Evolutionary conservation across 352 stramenopile genomes (phyloP), one percentile per base, ranked within the genome.

Genomic region (Globisporangium iwayamae): DNA sequence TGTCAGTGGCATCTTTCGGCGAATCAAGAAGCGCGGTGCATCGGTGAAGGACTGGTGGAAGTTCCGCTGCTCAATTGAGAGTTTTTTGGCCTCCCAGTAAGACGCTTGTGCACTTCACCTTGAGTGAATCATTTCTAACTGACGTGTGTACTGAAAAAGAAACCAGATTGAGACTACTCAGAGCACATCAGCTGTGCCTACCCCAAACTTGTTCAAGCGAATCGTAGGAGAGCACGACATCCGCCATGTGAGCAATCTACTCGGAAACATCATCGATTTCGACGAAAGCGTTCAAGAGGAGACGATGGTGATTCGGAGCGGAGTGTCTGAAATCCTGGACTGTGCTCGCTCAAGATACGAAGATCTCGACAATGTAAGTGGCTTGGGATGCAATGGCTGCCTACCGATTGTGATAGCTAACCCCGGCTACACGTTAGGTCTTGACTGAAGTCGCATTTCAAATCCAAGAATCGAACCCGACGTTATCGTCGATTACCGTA

Each of bases 241-340:
- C 22, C 54, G 80, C 32, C 72, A 92, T 34, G 68, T 93, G 52
- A 86, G 71, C 65, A 94, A 94, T 36, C 63, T 96, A n/a, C 67
- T 96, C 18, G 75, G 79, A 38, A 94, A 94, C 53, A 72, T 96
- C 45, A 81, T 96, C 34, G 85, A 94, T 52, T 89, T 96, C 25
- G 84, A 94, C 56, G 84, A 91, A 56, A 94, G 80, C 25, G 62
- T 78, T 25, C 69, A 81, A 68, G 81, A 93, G 68, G 73, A 67
- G 5, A 72, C 47, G 0, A 66, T 93, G 13, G 73, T 90, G 47
- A 90, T 96, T 56, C 73, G 82, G 65, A 83, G 72, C 36, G 87
- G 81, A 9, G 72, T 96, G 36, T 94, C 87, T 6, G 76, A 87
- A 56, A 68, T 76, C 50, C 67, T 96, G 46, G 87, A 96, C 69